Percentiles rank a stretch among this genome's conserved stretches.
Evolutionary conservation across 2,329 filamentous ascomycete genomes (phyloP).

Genomic region (Diaporthe capsici): DNA sequence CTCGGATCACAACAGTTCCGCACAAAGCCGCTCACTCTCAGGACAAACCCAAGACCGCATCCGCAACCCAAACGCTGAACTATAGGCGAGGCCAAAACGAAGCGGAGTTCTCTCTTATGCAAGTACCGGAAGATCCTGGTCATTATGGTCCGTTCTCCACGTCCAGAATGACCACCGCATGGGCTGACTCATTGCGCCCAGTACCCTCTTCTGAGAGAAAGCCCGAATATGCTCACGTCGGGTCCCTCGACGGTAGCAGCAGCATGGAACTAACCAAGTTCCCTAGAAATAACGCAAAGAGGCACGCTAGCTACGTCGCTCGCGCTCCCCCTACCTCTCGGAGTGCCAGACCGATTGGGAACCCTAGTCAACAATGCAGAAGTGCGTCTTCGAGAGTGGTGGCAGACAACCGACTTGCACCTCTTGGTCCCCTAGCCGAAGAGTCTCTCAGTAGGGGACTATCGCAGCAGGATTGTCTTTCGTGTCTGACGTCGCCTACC

Average conservation of each 20-base stretch:
- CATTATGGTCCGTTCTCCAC: conserved; percentile 3
- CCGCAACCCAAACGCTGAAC: background rate
- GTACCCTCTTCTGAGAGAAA: conserved; percentile 18
- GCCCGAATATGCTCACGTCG: conserved; percentile 41
- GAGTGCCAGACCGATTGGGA: background rate
- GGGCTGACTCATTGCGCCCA: conserved; percentile 12
- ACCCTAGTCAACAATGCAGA: conserved; percentile 4
- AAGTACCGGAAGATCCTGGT: conserved; percentile 44
- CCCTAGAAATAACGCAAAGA: conserved; percentile 31
- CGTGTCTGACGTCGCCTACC: conserved; percentile 50
- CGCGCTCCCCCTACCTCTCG: conserved; percentile 35
- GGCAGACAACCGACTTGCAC: conserved; percentile 49
- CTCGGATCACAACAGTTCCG: background rate
- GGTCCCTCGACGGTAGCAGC: conserved; percentile 34
- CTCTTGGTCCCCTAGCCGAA: conserved; percentile 57
- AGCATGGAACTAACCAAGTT: background rate
- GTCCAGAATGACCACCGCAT: background rate
- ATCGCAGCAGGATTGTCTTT: conserved; percentile 60
- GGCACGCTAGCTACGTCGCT: conserved; percentile 40
- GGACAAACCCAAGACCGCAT: background rate
- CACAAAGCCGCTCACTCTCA: background rate
- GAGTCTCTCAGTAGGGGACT: conserved; percentile 62
- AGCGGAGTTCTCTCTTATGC: conserved; percentile 44
- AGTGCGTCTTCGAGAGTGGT: conserved; percentile 36
- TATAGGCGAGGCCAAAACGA: background rate